phyloP scores from a whole-genome alignment of 1,284 basidiomycete species.

The Fomitopsis pinicola region DNA sequence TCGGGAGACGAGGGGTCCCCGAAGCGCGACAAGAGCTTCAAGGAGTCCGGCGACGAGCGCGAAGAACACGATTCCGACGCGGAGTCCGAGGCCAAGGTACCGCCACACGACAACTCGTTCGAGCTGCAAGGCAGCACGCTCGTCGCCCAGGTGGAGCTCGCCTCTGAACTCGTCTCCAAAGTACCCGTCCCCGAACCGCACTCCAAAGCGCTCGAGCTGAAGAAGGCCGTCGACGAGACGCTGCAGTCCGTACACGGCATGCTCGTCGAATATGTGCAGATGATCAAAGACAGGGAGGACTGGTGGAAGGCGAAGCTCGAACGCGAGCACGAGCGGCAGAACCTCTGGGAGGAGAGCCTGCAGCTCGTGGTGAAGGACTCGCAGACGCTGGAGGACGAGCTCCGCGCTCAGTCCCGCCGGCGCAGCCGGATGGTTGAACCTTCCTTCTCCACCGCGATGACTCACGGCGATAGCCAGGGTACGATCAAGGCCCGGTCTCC shows the following conservation, averaged over 20 bases:
- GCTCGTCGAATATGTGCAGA: conserved; percentile 67
- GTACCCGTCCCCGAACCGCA: conserved; percentile 36
- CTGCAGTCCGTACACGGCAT: conserved; percentile 55
- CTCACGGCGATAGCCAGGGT: conserved; percentile 6
- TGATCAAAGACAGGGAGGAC: conserved; percentile 78
- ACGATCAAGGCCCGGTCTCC: conserved; percentile 7
- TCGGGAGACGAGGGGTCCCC: conserved; percentile 10
- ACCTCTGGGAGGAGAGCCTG: conserved; percentile 91
- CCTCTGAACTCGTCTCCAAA: conserved; percentile 60
- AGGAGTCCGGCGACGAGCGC: conserved; percentile 21
- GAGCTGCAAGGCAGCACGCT: conserved; percentile 75
- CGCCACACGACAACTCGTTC: conserved; percentile 69
- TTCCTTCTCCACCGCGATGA: conserved; percentile 21
- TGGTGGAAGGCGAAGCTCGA: conserved; percentile 68
- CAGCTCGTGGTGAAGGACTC: conserved; percentile 85
- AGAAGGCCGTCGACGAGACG: conserved; percentile 61
- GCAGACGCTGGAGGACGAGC: conserved; percentile 79
- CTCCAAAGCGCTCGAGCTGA: conserved; percentile 42
- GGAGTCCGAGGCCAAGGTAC: conserved; percentile 35
- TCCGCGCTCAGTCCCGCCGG: conserved; percentile 58
- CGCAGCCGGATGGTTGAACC: conserved; percentile 47
- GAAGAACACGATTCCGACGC: conserved; percentile 42
- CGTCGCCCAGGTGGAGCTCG: conserved; percentile 78
- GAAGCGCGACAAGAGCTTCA: conserved; percentile 1
- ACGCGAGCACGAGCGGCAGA: conserved; percentile 70